Percentiles rank a stretch among this genome's conserved stretches.
Conservation (phyloP, 768 basidiomycete genomes). For the Saitozyma podzolica region DNA sequence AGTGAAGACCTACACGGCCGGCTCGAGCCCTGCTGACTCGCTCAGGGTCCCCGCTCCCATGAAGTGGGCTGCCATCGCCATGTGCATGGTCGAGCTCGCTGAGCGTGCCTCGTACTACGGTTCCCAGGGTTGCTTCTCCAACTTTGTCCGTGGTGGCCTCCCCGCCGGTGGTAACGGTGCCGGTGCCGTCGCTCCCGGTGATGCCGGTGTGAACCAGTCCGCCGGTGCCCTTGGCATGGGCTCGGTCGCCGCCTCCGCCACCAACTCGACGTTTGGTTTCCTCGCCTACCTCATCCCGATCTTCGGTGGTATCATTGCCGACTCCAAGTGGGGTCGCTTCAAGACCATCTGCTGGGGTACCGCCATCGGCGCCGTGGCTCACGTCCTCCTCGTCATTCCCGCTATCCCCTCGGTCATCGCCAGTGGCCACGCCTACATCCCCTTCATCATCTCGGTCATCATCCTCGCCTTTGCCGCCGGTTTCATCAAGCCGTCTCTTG, state of each 20-base stretch:
- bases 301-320: slow-evolving; percentile 49
- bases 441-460: slow-evolving; percentile 41
- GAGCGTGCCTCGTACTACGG: slow-evolving; percentile 51
- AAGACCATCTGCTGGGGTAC: slow-evolving; percentile 45
- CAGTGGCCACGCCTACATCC: slow-evolving; percentile 24
- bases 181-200: slow-evolving; percentile 36
- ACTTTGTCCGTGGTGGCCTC: slow-evolving; percentile 44
- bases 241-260: slow-evolving; percentile 31
- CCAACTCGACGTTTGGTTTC: slow-evolving; percentile 41
- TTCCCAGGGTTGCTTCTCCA: slow-evolving; percentile 37
- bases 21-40: not conserved
- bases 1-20: not conserved
- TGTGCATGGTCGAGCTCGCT: slow-evolving; percentile 52
- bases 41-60: slow-evolving; percentile 17
- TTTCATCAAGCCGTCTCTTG: slow-evolving; percentile 51
- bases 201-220: slow-evolving; percentile 26
- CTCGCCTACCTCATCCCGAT: slow-evolving; percentile 46
- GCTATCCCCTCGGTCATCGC: slow-evolving; percentile 42
- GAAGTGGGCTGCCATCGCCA: slow-evolving; percentile 40
- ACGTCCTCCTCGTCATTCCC: slow-evolving; percentile 47
- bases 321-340: slow-evolving; percentile 48
- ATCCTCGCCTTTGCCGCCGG: slow-evolving; percentile 48
- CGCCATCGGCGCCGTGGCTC: slow-evolving; percentile 38
- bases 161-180: slow-evolving; percentile 42
- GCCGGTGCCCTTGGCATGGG: slow-evolving; percentile 47